Conservation (phyloP, 2,329 filamentous ascomycete species). For the Colletotrichum noveboracense region DNA sequence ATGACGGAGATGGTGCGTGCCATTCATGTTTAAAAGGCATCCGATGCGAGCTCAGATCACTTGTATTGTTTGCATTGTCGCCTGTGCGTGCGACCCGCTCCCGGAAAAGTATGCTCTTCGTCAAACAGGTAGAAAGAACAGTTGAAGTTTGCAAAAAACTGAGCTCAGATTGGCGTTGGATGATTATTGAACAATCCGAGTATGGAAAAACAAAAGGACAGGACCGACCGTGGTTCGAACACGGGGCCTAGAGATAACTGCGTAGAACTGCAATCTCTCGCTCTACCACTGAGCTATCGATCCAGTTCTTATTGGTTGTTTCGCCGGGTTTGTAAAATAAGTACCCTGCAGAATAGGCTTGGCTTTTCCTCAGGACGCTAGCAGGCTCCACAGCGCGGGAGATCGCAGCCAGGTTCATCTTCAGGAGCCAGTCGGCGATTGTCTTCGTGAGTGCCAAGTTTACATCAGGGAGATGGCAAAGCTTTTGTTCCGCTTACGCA, state of each 20-base stretch:
- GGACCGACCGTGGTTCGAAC: conserved; percentile 23
- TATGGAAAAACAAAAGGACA: neutral
- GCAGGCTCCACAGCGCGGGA: neutral
- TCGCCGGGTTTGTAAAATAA: rapidly evolving
- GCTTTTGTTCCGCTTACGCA: neutral
- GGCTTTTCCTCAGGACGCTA: neutral
- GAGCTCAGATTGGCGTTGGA: neutral
- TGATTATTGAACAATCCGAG: too few species aligned
- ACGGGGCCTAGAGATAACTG: conserved; percentile 22
- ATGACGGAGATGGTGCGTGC: neutral
- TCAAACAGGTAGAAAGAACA: neutral
- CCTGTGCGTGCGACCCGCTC: neutral
- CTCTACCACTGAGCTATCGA: conserved; percentile 24
- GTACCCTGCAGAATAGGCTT: too few species aligned
- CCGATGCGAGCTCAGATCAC: neutral
- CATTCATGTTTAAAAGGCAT: neutral
- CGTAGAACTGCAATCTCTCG: conserved; percentile 17
- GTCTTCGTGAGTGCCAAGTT: neutral
- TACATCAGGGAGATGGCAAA: neutral
- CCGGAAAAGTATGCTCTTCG: neutral
- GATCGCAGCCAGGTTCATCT: conserved; percentile 1
- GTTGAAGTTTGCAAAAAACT: neutral
- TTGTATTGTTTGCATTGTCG: neutral
- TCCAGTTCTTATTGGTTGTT: neutral
- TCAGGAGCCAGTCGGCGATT: neutral